Evolutionary conservation across 345 rosid species (phyloP).

Genomic region (Microthlaspi erraticum): DNA sequence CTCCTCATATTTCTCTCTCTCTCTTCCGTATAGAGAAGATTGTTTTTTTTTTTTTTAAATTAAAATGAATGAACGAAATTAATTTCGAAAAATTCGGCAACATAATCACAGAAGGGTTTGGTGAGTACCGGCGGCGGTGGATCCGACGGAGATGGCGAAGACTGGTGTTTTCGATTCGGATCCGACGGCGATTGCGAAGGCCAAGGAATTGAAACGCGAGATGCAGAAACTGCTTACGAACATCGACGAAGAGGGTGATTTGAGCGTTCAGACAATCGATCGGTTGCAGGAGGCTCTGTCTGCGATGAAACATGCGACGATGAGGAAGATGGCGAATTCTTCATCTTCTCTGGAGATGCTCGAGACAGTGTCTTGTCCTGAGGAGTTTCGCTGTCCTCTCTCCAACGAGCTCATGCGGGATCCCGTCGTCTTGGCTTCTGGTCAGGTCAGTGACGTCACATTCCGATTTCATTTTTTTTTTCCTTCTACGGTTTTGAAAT

Average conservation of each 20-base stretch:
- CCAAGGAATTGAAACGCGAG: slow-evolving; percentile 72
- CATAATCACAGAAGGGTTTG: slow-evolving; percentile 27
- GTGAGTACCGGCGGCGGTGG: slow-evolving; percentile 39
- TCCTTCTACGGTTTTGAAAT: slow-evolving; percentile 13
- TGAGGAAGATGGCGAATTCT: slow-evolving; percentile 53
- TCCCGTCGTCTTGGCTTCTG: slow-evolving; percentile 90
- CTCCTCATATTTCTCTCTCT: slow-evolving; percentile 32
- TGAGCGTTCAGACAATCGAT: slow-evolving; percentile 57
- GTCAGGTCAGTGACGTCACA: slow-evolving; percentile 62
- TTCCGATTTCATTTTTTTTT: background rate
- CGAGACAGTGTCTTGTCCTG: slow-evolving; percentile 65
- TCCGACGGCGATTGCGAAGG: slow-evolving; percentile 63
- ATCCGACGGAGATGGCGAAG: slow-evolving; percentile 61
- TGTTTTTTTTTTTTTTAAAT: background rate
- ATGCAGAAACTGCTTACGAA: slow-evolving; percentile 64
- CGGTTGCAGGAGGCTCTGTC: slow-evolving; percentile 66
- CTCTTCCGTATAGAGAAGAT: background rate
- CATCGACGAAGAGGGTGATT: slow-evolving; percentile 66
- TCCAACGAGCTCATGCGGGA: slow-evolving; percentile 91
- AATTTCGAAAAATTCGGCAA: slow-evolving; percentile 6
- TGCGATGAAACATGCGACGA: slow-evolving; percentile 59
- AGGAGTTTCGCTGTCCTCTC: slow-evolving; percentile 82
- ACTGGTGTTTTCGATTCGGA: slow-evolving; percentile 65
- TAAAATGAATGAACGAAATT: slow-evolving; percentile 12
- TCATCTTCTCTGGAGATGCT: slow-evolving; percentile 54